Conservation (phyloP, 805 yeast genomes). For the Blastobotrys terrestris region DNA sequence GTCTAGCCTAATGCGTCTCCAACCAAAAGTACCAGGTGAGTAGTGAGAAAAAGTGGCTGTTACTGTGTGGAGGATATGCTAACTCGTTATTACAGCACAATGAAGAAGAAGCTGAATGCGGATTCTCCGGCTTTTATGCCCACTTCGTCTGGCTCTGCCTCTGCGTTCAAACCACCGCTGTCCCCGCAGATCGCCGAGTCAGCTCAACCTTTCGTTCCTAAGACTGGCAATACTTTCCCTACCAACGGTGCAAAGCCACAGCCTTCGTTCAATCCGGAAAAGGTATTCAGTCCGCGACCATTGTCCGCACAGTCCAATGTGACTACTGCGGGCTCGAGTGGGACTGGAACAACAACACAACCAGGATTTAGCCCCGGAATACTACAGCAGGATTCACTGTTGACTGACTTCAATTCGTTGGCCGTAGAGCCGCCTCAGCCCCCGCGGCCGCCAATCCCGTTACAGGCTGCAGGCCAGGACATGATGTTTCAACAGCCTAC, state of each 20-base stretch:
- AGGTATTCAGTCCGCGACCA: conserved; percentile 13
- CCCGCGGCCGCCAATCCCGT: conserved; percentile 5
- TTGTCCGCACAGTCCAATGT: not conserved
- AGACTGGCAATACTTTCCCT: not conserved
- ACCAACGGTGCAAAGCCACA: not conserved
- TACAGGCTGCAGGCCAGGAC: conserved; percentile 10
- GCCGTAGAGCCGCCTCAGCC: conserved; percentile 9
- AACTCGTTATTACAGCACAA: not conserved
- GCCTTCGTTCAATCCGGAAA: conserved; percentile 14
- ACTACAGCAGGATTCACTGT: not conserved
- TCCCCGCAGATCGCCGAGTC: conserved; percentile 5
- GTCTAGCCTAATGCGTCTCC: not conserved
- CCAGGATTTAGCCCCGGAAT: conserved; percentile 1
- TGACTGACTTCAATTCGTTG: conserved; percentile 3
- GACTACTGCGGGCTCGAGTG: not conserved
- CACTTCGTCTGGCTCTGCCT: not conserved
- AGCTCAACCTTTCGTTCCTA: conserved; percentile 14
- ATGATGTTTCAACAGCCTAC: conserved; percentile 21
- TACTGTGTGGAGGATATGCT: not conserved
- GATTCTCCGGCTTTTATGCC: conserved; percentile 56
- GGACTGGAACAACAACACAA: not conserved
- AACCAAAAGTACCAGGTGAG: not conserved
- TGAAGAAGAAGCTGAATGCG: conserved; percentile 45
- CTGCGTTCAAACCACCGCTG: conserved; percentile 2
- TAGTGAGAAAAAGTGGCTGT: not conserved